Conservation (phyloP, 208 protist genomes). For the Naegleria fowleri region DNA sequence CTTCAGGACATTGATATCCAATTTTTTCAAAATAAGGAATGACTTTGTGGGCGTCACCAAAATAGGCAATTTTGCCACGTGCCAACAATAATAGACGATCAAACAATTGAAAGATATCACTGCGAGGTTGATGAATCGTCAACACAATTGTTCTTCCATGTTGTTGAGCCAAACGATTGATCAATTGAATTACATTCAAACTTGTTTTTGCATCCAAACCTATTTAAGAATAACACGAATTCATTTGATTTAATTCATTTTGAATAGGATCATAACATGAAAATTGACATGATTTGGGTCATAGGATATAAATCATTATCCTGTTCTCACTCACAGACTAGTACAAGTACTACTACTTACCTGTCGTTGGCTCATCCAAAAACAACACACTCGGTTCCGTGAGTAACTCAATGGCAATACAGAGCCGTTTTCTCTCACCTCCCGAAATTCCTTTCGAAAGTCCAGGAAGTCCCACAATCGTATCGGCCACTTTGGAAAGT, state of each 20-base stretch:
- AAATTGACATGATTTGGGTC: too few species aligned
- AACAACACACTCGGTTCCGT: background rate
- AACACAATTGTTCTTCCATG: background rate
- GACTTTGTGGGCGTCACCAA: slow-evolving; percentile 7
- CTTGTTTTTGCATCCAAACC: slow-evolving; percentile 14
- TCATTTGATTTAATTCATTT: too few species aligned
- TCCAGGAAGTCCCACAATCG: slow-evolving; percentile 44
- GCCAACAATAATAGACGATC: slow-evolving; percentile 24
- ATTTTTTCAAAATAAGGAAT: slow-evolving; percentile 19
- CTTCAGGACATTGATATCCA: slow-evolving; percentile 20
- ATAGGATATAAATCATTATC: too few species aligned
- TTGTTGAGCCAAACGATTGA: background rate
- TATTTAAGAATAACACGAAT: too few species aligned
- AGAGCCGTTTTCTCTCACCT: background rate
- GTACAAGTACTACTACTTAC: background rate
- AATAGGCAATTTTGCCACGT: slow-evolving; percentile 9
- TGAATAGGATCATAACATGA: too few species aligned
- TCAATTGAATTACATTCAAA: background rate
- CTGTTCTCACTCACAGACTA: background rate
- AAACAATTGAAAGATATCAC: slow-evolving; percentile 15
- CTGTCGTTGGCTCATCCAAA: slow-evolving; percentile 24
- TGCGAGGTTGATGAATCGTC: slow-evolving; percentile 31
- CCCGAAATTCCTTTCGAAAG: background rate
- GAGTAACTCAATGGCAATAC: slow-evolving; percentile 3
- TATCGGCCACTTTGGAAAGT: slow-evolving; percentile 59